phyloP scores from a whole-genome alignment of 495 filamentous ascomycete species.

The Trichoderma parareesei region DNA sequence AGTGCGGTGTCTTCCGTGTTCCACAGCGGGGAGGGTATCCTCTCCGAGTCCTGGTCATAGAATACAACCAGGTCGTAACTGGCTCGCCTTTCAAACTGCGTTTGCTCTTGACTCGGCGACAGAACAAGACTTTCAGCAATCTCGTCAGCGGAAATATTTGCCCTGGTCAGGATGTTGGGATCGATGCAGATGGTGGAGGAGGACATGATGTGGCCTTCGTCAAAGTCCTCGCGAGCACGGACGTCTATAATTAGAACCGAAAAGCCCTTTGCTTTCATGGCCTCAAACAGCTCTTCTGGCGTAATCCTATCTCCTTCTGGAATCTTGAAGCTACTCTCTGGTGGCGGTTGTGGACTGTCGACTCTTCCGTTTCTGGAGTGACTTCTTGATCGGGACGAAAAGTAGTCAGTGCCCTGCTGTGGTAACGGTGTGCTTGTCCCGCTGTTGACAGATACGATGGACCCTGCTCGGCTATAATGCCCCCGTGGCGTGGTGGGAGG shows the following conservation, averaged over 20 bases:
- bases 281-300: slow-evolving; percentile 55
- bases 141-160: slow-evolving; percentile 77
- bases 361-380: slow-evolving; percentile 4
- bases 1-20: slow-evolving; percentile 49
- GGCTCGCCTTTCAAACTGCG: slow-evolving; percentile 65
- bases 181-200: slow-evolving; percentile 83
- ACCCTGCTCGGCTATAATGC: slow-evolving; percentile 41
- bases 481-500: slow-evolving; percentile 40
- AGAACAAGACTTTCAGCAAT: slow-evolving; percentile 75
- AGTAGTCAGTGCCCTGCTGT: slow-evolving; percentile 22
- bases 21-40: slow-evolving; percentile 34
- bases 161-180: slow-evolving; percentile 60
- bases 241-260: slow-evolving; percentile 80
- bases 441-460: slow-evolving; percentile 26
- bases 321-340: slow-evolving; percentile 25
- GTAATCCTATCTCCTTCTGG: slow-evolving; percentile 56
- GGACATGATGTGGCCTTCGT: slow-evolving; percentile 78
- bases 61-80: slow-evolving; percentile 83
- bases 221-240: slow-evolving; percentile 70
- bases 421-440: slow-evolving; percentile 16
- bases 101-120: slow-evolving; percentile 63
- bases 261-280: slow-evolving; percentile 43
- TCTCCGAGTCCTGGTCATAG: slow-evolving; percentile 64
- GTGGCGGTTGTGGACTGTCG: slow-evolving; percentile 21
- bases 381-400: slow-evolving; percentile 14